Evolutionary conservation across 2,329 filamentous ascomycete genomes (phyloP).

Genomic region (Penicillium janthinellum): DNA sequence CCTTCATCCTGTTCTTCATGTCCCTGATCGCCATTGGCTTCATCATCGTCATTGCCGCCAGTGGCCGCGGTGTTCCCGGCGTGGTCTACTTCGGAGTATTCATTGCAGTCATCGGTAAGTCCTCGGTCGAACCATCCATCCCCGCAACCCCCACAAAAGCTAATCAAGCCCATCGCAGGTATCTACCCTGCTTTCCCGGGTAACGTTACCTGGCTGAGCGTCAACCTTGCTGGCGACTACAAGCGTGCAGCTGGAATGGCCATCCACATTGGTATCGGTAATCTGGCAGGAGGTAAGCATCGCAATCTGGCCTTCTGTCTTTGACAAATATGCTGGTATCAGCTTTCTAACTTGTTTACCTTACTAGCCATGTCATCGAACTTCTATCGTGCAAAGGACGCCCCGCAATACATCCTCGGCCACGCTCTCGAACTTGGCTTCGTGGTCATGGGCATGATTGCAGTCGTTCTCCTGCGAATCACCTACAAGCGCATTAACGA

Average conservation of each 20-base stretch:
- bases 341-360: conserved; percentile 1
- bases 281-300: conserved; percentile 44
- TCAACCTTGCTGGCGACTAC: conserved; percentile 60
- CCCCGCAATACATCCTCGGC: conserved; percentile 54
- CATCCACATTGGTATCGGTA: conserved; percentile 64
- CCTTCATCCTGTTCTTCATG: conserved; percentile 59
- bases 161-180: conserved; percentile 24
- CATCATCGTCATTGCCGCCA: conserved; percentile 50
- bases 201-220: conserved; percentile 59
- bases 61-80: conserved; percentile 39
- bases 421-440: conserved; percentile 56
- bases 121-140: background rate
- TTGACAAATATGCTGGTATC: background rate
- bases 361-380: conserved; percentile 67
- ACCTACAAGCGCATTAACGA: conserved; percentile 62
- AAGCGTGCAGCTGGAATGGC: conserved; percentile 65
- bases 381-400: conserved; percentile 62
- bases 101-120: conserved; percentile 48
- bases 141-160: background rate
- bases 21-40: conserved; percentile 60
- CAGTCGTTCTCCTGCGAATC: conserved; percentile 48
- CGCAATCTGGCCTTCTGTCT: background rate
- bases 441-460: conserved; percentile 50
- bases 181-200: conserved; percentile 52
- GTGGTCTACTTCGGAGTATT: conserved; percentile 53